A percentile compares a stretch with the other conserved stretches of the same genome.
These are phyloP conservation scores for Pezicula carpinea DNA, from an alignment of 2,329 filamentous ascomycete species.

Conservation along the genomic window DNA sequence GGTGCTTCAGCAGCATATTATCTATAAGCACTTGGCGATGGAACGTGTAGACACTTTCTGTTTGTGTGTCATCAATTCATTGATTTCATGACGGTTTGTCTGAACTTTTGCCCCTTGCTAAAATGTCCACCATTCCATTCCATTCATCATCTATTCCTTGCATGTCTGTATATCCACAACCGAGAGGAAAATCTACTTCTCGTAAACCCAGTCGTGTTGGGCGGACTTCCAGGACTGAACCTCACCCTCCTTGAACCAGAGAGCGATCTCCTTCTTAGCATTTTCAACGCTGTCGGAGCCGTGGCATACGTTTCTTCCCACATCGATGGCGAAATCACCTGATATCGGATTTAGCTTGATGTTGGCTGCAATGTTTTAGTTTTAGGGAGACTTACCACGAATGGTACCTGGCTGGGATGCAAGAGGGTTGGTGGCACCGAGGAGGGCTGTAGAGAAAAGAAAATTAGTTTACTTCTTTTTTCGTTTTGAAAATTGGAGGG, in stretches of 20 bases:
- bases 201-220: slow-evolving; percentile 93
- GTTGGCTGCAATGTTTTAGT: not conserved
- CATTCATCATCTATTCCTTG: not conserved
- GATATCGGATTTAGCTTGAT: slow-evolving; percentile 17
- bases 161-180: slow-evolving; percentile 3
- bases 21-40: no score
- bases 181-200: slow-evolving; percentile 55
- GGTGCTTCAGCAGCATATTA: no score
- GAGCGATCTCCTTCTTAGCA: slow-evolving; percentile 98
- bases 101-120: not conserved
- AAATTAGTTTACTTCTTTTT: slow-evolving; percentile 15
- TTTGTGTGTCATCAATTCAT: not conserved
- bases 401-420: slow-evolving; percentile 95
- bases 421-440: slow-evolving; percentile 98
- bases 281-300: slow-evolving; percentile 98
- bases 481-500: slow-evolving; percentile 2
- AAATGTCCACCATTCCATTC: not conserved
- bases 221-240: slow-evolving; percentile 78
- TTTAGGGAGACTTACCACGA: slow-evolving; percentile 65
- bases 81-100: not conserved
- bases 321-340: slow-evolving; percentile 77
- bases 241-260: slow-evolving; percentile 95
- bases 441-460: slow-evolving; percentile 58
- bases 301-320: slow-evolving; percentile 99
- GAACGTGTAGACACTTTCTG: no score